Conservation (phyloP, 2,329 filamentous ascomycete species). For the Pestalotiopsis sp. region DNA sequence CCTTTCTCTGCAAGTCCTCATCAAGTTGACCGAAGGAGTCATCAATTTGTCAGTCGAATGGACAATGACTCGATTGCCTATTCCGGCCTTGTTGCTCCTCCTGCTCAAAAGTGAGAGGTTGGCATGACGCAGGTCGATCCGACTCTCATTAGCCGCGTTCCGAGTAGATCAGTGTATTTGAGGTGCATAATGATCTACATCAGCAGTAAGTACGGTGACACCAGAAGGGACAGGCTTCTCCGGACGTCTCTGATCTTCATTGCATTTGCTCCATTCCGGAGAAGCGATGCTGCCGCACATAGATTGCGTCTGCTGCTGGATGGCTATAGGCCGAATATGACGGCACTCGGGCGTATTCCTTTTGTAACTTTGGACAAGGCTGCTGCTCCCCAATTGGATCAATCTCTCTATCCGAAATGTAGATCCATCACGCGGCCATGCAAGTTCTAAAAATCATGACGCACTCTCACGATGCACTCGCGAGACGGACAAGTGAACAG, state of each 20-base stretch:
- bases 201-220: not conserved
- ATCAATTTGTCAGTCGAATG: not conserved
- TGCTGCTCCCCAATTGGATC: no score
- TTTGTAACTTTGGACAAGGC: not conserved
- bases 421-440: no score
- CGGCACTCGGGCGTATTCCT: not conserved
- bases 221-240: not conserved
- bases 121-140: not conserved
- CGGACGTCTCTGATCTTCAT: not conserved
- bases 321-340: not conserved
- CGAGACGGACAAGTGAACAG: no score
- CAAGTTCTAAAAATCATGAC: no score
- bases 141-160: not conserved
- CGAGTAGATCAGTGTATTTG: not conserved
- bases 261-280: not conserved
- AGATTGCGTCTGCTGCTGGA: not conserved
- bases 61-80: not conserved
- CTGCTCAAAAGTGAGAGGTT: not conserved
- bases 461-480: no score
- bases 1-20: not conserved
- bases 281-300: not conserved
- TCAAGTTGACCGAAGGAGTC: not conserved
- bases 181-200: not conserved
- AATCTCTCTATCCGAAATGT: no score
- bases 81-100: not conserved